phyloP scores from a whole-genome alignment of 202 grass and related monocot species.

The Saccharum hybrid region DNA sequence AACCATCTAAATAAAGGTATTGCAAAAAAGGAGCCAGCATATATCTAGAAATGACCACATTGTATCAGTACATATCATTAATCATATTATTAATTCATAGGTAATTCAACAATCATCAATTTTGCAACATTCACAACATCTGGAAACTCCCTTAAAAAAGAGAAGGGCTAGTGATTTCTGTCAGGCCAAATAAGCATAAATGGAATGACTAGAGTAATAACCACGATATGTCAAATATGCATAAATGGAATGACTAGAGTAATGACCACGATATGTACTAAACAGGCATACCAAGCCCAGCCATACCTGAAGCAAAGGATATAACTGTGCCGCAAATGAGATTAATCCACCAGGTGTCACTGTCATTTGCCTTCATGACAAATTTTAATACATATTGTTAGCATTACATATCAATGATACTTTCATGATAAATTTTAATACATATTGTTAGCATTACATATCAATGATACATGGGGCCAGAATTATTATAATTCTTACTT shows the following conservation, averaged over 20 bases:
- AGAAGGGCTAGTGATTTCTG: constrained; percentile 25
- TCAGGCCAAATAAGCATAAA: constrained; percentile 7
- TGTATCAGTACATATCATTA: constrained; percentile 39
- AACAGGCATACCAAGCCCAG: constrained; percentile 28
- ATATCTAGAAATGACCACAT: constrained; percentile 61
- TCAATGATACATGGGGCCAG: constrained; percentile 26
- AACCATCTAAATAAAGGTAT: constrained; percentile 94
- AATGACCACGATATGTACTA: constrained; percentile 23
- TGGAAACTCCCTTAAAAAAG: neutral
- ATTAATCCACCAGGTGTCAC: constrained; percentile 77
- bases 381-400: constrained; percentile 47
- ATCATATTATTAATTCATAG: constrained; percentile 20
- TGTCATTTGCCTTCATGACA: constrained; percentile 76
- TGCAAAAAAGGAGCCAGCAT: constrained; percentile 89
- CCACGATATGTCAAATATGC: constrained; percentile 12
- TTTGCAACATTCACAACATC: constrained; percentile 37
- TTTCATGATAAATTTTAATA: constrained; percentile 54
- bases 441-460: constrained; percentile 45
- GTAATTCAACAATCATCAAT: constrained; percentile 33
- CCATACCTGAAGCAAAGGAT: constrained; percentile 91
- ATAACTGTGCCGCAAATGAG: constrained; percentile 78
- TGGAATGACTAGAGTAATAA: constrained; percentile 11
- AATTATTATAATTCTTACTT: constrained; percentile 61
- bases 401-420: constrained; percentile 22
- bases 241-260: constrained; percentile 17